phyloP scores from a whole-genome alignment of 2,329 filamentous ascomycete species.

The Nigrospora sphaerica region DNA sequence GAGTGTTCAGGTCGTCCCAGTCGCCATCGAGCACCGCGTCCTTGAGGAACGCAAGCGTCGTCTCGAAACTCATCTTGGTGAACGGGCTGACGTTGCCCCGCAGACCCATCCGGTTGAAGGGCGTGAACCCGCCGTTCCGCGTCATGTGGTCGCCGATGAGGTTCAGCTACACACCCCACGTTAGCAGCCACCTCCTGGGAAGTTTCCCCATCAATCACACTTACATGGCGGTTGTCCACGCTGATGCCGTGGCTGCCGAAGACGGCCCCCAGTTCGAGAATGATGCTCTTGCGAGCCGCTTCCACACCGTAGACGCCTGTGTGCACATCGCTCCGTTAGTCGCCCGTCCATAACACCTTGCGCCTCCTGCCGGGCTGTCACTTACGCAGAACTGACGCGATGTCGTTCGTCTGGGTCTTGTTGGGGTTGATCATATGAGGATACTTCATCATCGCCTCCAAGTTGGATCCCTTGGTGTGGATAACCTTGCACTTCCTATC shows the following conservation, averaged over 20 bases:
- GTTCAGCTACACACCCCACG: conserved; percentile 46
- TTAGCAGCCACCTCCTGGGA: too few species aligned
- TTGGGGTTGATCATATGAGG: conserved; percentile 81
- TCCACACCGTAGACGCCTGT: conserved; percentile 75
- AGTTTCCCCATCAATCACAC: too few species aligned
- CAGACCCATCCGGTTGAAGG: conserved; percentile 88
- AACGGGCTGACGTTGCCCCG: conserved; percentile 82
- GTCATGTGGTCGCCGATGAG: conserved; percentile 98
- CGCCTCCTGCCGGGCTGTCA: too few species aligned
- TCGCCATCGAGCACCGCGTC: conserved; percentile 88
- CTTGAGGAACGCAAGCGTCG: conserved; percentile 85
- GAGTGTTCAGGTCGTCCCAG: conserved; percentile 79
- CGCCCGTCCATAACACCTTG: too few species aligned
- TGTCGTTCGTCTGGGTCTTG: conserved; percentile 85
- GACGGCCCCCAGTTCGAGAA: conserved; percentile 76
- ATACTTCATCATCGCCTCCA: conserved; percentile 85
- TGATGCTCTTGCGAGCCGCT: conserved; percentile 80
- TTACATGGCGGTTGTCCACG: conserved; percentile 74
- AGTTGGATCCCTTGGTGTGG: conserved; percentile 78
- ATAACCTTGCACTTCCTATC: conserved; percentile 50
- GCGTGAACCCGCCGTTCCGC: conserved; percentile 77
- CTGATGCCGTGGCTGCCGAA: conserved; percentile 88
- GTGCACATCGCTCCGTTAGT: too few species aligned
- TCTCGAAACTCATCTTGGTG: conserved; percentile 99
- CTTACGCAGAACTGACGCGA: conserved; percentile 66